A percentile compares a stretch with the other conserved stretches of the same genome.
Evolutionary conservation across 129 eudicot genomes (phyloP).

Genomic region (Escallonia herrerae): DNA sequence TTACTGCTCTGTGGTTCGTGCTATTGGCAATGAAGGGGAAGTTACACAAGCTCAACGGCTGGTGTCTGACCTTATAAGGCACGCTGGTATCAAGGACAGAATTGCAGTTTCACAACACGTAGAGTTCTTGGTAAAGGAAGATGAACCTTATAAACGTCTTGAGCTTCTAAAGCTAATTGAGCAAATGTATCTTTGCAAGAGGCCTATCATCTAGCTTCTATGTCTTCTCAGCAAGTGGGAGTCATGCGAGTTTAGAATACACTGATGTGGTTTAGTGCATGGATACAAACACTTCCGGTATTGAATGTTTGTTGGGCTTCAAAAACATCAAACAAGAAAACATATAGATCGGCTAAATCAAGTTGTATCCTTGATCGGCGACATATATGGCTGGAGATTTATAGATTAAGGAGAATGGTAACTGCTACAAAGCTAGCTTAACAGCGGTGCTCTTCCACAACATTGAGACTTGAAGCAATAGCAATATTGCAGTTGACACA

Average conservation of each 20-base stretch:
- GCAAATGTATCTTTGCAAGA: slow-evolving; percentile 16
- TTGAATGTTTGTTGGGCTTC: neutral
- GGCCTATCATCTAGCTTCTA: slow-evolving; percentile 25
- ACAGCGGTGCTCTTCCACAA: no score
- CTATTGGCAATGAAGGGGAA: slow-evolving; percentile 28
- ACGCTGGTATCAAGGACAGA: slow-evolving; percentile 23
- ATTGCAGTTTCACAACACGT: slow-evolving; percentile 17
- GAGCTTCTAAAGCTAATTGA: slow-evolving; percentile 29
- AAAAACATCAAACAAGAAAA: no score
- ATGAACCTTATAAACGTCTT: slow-evolving; percentile 22
- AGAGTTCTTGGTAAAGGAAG: slow-evolving; percentile 25
- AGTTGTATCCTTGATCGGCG: no score
- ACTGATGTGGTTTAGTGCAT: neutral
- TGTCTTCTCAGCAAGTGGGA: neutral
- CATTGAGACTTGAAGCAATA: no score
- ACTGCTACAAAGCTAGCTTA: no score
- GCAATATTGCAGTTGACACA: no score
- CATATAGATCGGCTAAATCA: no score
- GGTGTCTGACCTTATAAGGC: slow-evolving; percentile 17
- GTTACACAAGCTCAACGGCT: slow-evolving; percentile 19
- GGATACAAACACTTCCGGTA: neutral
- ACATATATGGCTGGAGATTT: no score
- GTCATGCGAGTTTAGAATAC: neutral
- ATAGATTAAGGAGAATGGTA: no score
- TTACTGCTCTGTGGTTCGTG: slow-evolving; percentile 17